Percentiles rank a stretch among this genome's conserved stretches.
These are phyloP conservation scores for Dryadomyces quercivorus DNA, from an alignment of 2,329 filamentous ascomycete species.

Conservation along the genomic window DNA sequence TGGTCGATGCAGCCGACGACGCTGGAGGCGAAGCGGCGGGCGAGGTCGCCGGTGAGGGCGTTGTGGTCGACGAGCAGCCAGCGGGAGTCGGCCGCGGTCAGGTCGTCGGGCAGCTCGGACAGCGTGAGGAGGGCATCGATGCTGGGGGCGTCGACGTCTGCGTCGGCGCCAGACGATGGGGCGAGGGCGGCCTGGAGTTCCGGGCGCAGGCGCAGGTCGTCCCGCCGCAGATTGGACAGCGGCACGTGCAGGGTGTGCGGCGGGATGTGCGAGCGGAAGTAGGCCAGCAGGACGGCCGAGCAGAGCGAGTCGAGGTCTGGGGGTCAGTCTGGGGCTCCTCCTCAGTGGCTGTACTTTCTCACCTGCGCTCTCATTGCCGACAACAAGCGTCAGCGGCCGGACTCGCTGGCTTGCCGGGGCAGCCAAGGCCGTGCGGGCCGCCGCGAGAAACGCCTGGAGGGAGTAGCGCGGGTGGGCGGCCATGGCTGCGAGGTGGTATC, in stretches of 20 bases:
- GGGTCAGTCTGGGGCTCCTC: neutral
- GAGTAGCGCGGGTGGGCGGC: conserved; percentile 19
- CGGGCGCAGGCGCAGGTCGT: conserved; percentile 58
- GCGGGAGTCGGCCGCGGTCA: conserved; percentile 42
- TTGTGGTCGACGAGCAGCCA: conserved; percentile 80
- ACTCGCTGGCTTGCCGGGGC: conserved; percentile 28
- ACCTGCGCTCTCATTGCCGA: conserved; percentile 59
- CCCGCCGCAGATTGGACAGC: conserved; percentile 55
- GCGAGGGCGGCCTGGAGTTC: conserved; percentile 58
- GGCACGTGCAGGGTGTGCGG: conserved; percentile 53
- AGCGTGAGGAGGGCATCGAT: conserved; percentile 53
- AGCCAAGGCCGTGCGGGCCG: conserved; percentile 34
- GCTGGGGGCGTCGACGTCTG: conserved; percentile 16
- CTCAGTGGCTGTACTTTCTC: neutral
- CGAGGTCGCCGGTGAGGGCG: conserved; percentile 50
- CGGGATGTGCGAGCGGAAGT: conserved; percentile 51
- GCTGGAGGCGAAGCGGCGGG: conserved; percentile 22
- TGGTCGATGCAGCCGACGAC: conserved; percentile 65
- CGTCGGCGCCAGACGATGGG: conserved; percentile 15
- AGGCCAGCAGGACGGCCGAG: conserved; percentile 61
- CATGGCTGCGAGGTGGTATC: conserved; percentile 7
- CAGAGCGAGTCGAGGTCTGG: conserved; percentile 72
- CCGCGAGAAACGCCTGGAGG: conserved; percentile 37
- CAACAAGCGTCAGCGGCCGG: conserved; percentile 44
- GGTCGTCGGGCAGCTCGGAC: conserved; percentile 30